Evolutionary conservation across 2,329 filamentous ascomycete species (phyloP).

Genomic region (Fusarium anthophilum): DNA sequence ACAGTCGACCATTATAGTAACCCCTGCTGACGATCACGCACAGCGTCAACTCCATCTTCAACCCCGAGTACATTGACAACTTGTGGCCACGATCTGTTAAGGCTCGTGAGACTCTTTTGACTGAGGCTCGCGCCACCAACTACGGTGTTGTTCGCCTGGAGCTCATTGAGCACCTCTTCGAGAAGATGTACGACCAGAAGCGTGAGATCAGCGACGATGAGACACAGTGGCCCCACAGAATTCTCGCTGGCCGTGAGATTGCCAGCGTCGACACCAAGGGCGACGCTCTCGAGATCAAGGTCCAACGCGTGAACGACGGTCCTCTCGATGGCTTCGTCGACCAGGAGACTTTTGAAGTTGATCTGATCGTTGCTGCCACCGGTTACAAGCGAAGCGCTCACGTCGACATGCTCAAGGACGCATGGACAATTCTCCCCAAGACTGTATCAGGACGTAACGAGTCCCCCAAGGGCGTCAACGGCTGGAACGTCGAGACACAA

Average conservation of each 20-base stretch:
- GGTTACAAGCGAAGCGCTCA: slow-evolving; percentile 85
- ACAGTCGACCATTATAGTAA: neutral
- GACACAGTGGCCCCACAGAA: slow-evolving; percentile 81
- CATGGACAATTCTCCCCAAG: slow-evolving; percentile 72
- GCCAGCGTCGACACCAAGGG: slow-evolving; percentile 64
- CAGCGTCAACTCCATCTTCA: slow-evolving; percentile 96
- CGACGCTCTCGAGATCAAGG: slow-evolving; percentile 65
- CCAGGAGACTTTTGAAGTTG: slow-evolving; percentile 74
- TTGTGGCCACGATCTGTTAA: slow-evolving; percentile 74
- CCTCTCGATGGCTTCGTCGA: slow-evolving; percentile 53
- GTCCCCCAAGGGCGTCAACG: slow-evolving; percentile 49
- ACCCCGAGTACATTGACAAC: slow-evolving; percentile 82
- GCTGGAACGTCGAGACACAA: slow-evolving; percentile 54
- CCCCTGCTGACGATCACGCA: slow-evolving; percentile 40
- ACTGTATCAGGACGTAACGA: slow-evolving; percentile 43
- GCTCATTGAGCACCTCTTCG: slow-evolving; percentile 88
- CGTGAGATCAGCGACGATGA: slow-evolving; percentile 75
- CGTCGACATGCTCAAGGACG: slow-evolving; percentile 75
- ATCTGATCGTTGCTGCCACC: slow-evolving; percentile 86
- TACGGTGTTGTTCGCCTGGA: slow-evolving; percentile 94
- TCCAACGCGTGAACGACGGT: slow-evolving; percentile 59
- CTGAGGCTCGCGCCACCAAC: slow-evolving; percentile 84
- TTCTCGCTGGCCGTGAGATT: slow-evolving; percentile 75
- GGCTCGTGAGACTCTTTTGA: slow-evolving; percentile 68
- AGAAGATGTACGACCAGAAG: slow-evolving; percentile 86